A percentile compares a stretch with the other conserved stretches of the same genome.
These are phyloP conservation scores for Pleurotus citrinopileatus DNA, from an alignment of 768 basidiomycete species.

Conservation along the genomic window DNA sequence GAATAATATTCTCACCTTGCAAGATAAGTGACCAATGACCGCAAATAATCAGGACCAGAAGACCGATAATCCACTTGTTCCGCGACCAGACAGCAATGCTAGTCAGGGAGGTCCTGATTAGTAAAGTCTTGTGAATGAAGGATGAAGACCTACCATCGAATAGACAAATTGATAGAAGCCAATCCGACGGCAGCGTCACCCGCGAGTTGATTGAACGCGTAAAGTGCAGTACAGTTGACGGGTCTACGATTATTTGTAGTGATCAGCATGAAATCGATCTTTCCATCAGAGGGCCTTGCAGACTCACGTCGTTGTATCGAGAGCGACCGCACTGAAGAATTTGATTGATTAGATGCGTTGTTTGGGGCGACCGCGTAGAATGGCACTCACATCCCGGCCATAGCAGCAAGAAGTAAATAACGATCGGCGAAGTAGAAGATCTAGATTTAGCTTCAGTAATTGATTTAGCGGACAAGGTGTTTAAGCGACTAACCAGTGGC, in stretches of 20 bases:
- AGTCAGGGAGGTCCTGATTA: not conserved
- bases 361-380: too few species aligned
- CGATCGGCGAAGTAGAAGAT: conserved; percentile 70
- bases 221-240: conserved; percentile 61
- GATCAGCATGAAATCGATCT: not conserved
- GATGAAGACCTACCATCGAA: conserved; percentile 38
- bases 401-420: conserved; percentile 60
- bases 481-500: conserved; percentile 51
- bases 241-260: conserved; percentile 31
- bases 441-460: conserved; percentile 26
- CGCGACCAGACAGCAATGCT: conserved; percentile 65
- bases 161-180: conserved; percentile 49
- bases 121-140: conserved; percentile 20
- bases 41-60: conserved; percentile 52
- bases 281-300: not conserved
- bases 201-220: conserved; percentile 51
- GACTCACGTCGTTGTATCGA: conserved; percentile 44
- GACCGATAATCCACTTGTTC: conserved; percentile 46
- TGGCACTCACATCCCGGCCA: conserved; percentile 72
- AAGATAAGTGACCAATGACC: conserved; percentile 73
- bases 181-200: conserved; percentile 48
- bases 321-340: conserved; percentile 50
- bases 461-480: not conserved
- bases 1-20: too few species aligned
- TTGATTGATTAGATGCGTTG: too few species aligned